Evolutionary conservation across 2,329 filamentous ascomycete genomes (phyloP).

Genomic region (Aspergillus pseudoterreus): DNA sequence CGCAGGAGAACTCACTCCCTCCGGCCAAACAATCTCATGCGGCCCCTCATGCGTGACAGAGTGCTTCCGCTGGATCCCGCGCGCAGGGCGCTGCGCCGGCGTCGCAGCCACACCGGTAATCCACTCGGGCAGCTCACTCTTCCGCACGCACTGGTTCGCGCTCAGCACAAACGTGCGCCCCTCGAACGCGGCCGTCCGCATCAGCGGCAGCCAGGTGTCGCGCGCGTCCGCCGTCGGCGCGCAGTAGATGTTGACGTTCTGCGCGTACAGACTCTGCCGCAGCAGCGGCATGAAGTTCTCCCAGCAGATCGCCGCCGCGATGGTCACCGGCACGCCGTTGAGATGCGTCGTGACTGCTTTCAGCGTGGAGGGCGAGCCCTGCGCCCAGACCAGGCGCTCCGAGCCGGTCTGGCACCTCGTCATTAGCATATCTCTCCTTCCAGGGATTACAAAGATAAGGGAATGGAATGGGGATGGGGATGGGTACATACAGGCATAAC

Average conservation of each 20-base stretch:
- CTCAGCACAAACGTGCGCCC: constrained; percentile 81
- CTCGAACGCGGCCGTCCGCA: constrained; percentile 77
- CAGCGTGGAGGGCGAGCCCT: constrained; percentile 75
- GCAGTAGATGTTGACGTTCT: constrained; percentile 89
- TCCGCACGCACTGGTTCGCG: constrained; percentile 75
- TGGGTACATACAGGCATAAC: constrained; percentile 72
- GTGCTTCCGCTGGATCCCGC: constrained; percentile 10
- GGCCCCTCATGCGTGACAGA: constrained; percentile 37
- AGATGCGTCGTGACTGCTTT: constrained; percentile 76
- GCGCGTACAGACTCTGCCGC: constrained; percentile 76
- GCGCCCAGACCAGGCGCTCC: constrained; percentile 84
- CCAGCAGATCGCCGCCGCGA: constrained; percentile 91
- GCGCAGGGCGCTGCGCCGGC: neutral
- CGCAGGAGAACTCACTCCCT: neutral
- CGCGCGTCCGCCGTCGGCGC: constrained; percentile 84
- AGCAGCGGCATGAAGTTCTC: constrained; percentile 94
- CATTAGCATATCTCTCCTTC: neutral
- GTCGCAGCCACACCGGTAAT: constrained; percentile 38
- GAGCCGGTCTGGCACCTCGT: constrained; percentile 58
- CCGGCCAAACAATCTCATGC: constrained; percentile 47
- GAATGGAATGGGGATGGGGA: too few relatives aligned
- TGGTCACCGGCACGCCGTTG: constrained; percentile 71
- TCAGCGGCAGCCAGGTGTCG: constrained; percentile 76
- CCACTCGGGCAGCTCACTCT: constrained; percentile 56
- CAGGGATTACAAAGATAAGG: neutral